A percentile compares a stretch with the other conserved stretches of the same genome.
These are phyloP conservation scores for Pseudevernia furfuracea DNA, from an alignment of 495 filamentous ascomycete species.

Conservation along the genomic window DNA sequence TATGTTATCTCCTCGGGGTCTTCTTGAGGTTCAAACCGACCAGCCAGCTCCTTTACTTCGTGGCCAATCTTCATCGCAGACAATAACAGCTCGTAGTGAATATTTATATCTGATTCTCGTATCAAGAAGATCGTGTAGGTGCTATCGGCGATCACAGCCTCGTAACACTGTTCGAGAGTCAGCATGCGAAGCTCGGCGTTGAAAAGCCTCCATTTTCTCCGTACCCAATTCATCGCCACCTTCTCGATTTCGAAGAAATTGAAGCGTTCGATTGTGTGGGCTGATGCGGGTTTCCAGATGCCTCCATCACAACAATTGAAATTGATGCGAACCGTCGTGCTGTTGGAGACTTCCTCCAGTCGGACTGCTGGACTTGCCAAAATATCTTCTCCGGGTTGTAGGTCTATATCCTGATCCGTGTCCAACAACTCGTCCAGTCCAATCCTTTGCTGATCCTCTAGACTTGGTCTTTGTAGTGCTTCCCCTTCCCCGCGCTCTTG, in stretches of 20 bases:
- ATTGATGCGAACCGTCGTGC: no score
- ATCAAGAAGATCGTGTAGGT: slow-evolving; percentile 18
- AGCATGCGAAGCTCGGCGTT: slow-evolving; percentile 8
- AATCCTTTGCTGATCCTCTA: no score
- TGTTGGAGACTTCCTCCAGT: no score
- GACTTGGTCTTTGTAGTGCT: no score
- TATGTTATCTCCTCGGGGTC: not conserved
- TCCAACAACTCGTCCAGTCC: no score
- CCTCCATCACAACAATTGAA: not conserved
- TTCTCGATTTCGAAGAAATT: slow-evolving; percentile 11
- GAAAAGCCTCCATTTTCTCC: slow-evolving; percentile 6
- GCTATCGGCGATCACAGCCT: not conserved
- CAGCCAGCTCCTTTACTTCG: slow-evolving; percentile 3
- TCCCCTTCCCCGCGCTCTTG: no score
- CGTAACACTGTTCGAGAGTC: slow-evolving; percentile 3
- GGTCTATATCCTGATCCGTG: no score
- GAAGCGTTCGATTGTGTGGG: not conserved
- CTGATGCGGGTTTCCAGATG: slow-evolving; percentile 8
- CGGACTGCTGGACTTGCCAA: no score
- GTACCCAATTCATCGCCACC: not conserved
- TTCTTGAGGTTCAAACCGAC: not conserved
- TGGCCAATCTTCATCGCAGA: slow-evolving; percentile 12
- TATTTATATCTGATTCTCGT: slow-evolving; percentile 3
- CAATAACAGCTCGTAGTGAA: slow-evolving; percentile 6
- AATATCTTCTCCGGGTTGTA: no score